Percentiles rank a stretch among this genome's conserved stretches.
Evolutionary conservation across 176 grass and related monocot genomes (phyloP).

Genomic region (Thalia dealbata): DNA sequence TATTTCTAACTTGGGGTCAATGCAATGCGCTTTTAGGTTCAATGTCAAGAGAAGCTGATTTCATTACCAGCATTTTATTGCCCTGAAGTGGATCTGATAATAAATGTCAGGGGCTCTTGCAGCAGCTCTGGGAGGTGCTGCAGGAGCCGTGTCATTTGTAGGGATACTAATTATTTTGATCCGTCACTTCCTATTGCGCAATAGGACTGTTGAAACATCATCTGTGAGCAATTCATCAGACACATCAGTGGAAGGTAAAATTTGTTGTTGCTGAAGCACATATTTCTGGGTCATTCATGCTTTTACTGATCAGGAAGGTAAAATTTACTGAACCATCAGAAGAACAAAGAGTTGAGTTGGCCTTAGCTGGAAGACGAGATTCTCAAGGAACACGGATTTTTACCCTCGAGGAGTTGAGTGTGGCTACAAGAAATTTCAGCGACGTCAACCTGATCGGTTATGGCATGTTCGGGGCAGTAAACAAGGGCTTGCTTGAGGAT

Average conservation of each 20-base stretch:
- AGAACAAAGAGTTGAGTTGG: slow-evolving; percentile 11
- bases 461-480: slow-evolving; percentile 86
- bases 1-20: background rate
- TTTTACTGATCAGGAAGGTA: background rate
- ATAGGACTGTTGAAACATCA: slow-evolving; percentile 44
- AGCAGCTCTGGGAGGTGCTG: slow-evolving; percentile 71
- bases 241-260: slow-evolving; percentile 53
- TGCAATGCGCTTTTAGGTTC: background rate
- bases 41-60: slow-evolving; percentile 10
- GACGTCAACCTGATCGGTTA: slow-evolving; percentile 55
- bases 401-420: slow-evolving; percentile 57
- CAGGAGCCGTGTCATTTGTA: slow-evolving; percentile 56
- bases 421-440: slow-evolving; percentile 68
- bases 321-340: slow-evolving; percentile 6
- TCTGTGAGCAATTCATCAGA: slow-evolving; percentile 70
- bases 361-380: slow-evolving; percentile 31
- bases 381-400: slow-evolving; percentile 45
- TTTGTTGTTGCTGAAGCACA: slow-evolving; percentile 2
- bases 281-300: background rate
- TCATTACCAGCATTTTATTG: background rate
- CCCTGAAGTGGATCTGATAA: slow-evolving; percentile 13
- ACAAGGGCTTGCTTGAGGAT: slow-evolving; percentile 85
- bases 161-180: slow-evolving; percentile 28
- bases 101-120: slow-evolving; percentile 81
- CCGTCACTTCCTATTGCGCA: slow-evolving; percentile 29